Base-by-base conservation (phyloP, 345 rosid genomes). In the Durio zibethinus region DNA sequence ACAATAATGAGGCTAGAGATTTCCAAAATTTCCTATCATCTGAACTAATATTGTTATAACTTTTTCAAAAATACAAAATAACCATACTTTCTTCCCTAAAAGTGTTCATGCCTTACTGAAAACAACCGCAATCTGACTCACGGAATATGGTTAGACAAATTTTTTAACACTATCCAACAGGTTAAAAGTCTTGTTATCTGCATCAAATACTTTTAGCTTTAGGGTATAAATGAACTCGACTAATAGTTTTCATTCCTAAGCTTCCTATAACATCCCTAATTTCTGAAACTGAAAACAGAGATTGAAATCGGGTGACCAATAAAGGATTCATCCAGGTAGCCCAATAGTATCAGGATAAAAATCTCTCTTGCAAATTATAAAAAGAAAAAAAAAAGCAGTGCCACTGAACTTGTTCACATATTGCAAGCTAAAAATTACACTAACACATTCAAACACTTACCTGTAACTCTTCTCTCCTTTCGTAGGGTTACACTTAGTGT, bases 141-240 rank as follows among this genome's bases (percentile, higher is more conserved):
- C 3, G 1, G 16, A 10, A 36, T 5, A 38, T 64, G 16, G 5
- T 10, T 38, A 20, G n/a, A 59, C 18, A 59, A 25, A n/a, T 23
- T 40, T n/a, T 8, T 16, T 10, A 36, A 15, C 31, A 27, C 20
- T 16, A 21, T 14, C 2, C 33, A 38, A 64, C 25, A 38, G 27
- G 25, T 9, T 20, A 27, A 84, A 75, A 86, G 74, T 59, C 73
- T 78, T 71, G 80, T 31, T 29, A 65, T 76, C 98, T 93, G 90
- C 73, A 80, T 72, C 53, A 78, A 79, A 56, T 45, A 81, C 25
- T 62, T 66, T 48, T 10, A 38, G 35, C 31, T 29, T 64, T 63
- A 77, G 20, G 45, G 36, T 27, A 60, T 23, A 56, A 43, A 38
- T 18, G n/a, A 60, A 61, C 70, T 75, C 53, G 8, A 57, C 52